Evolutionary conservation across 106 monocot genomes (phyloP), one percentile per base, ranked within the genome.

Genomic region (Acorus gramineus): DNA sequence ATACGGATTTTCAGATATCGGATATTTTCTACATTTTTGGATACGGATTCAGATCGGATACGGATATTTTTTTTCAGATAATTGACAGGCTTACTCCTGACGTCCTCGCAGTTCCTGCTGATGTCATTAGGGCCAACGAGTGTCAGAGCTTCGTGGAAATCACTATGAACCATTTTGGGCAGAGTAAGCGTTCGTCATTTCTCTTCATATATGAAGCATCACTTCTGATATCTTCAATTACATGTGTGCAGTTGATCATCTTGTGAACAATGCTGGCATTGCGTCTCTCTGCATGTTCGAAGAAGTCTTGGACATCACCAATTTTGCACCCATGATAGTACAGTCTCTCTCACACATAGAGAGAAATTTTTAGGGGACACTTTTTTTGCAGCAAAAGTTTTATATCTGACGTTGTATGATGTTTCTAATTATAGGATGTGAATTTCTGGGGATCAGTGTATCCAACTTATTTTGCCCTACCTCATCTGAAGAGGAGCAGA

Each of bases 401-500:
- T 3, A 44, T 66, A 4, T 53, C 13, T 8, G 2, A 14, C 5
- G 56, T 11, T 14, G n/a, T 53, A 55, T 11, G 44, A 44, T 5
- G 44, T 13, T 9, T 9, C 46, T 53, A 43, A 11, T 71, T 52
- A 5, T 68, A 93, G 93, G 88, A 88, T 68, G 76, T 81, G 11
- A 93, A 93, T 52, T 93, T 85, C n/a, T 93, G 93, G 93, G 93
- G 93, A 0, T 51, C 85, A 6, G 71, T 93, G 0, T 88, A 89
- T 56, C 85, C 93, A 11, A 76, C 93, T 4, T 85, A 88, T 48
- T 89, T 76, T 47, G 93, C 93, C 8, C 53, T 93, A 9, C 88
- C 88, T 11, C 76, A 85, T 65, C 76, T 93, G 4, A 88, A 80
- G 78, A 79, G 75, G n/a, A 85, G 62, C 59, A 71, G 44, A 2